Percentiles rank a stretch among this genome's conserved stretches.
Evolutionary conservation across 2,329 filamentous ascomycete species (phyloP).

Genomic region (Polychaeton citri): DNA sequence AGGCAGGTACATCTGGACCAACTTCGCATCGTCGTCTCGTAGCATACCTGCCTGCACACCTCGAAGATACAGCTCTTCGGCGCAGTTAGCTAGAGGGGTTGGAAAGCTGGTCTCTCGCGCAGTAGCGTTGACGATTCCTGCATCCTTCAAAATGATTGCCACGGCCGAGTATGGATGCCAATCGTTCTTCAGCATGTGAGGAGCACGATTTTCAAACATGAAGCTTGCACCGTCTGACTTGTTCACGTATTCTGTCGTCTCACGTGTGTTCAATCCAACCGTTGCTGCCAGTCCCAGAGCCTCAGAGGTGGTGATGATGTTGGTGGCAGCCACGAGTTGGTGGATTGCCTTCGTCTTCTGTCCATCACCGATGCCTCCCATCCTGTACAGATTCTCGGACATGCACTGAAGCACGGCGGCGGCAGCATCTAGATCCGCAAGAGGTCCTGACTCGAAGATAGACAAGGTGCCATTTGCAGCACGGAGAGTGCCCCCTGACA

Average conservation of each 20-base stretch:
- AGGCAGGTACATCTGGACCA: constrained; percentile 40
- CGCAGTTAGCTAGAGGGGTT: constrained; percentile 46
- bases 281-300: constrained; percentile 43
- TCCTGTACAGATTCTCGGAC: constrained; percentile 49
- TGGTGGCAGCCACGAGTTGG: constrained; percentile 44
- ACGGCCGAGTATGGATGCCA: constrained; percentile 33
- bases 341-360: constrained; percentile 47
- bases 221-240: constrained; percentile 29
- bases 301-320: constrained; percentile 43
- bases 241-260: constrained; percentile 36
- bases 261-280: constrained; percentile 38
- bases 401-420: constrained; percentile 49
- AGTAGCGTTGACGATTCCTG: constrained; percentile 53
- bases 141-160: constrained; percentile 36
- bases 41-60: constrained; percentile 46
- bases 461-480: constrained; percentile 60
- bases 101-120: constrained; percentile 46
- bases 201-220: constrained; percentile 45
- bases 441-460: constrained; percentile 55
- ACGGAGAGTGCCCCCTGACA: constrained; percentile 56
- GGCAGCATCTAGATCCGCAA: constrained; percentile 38
- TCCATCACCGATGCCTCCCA: constrained; percentile 40
- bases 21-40: constrained; percentile 40
- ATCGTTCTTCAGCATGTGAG: constrained; percentile 39
- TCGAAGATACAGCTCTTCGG: constrained; percentile 52